Evolutionary conservation across 2,329 filamentous ascomycete genomes (phyloP), one percentile per base, ranked within the genome.

Genomic region (Ceratocystis lukuohia): DNA sequence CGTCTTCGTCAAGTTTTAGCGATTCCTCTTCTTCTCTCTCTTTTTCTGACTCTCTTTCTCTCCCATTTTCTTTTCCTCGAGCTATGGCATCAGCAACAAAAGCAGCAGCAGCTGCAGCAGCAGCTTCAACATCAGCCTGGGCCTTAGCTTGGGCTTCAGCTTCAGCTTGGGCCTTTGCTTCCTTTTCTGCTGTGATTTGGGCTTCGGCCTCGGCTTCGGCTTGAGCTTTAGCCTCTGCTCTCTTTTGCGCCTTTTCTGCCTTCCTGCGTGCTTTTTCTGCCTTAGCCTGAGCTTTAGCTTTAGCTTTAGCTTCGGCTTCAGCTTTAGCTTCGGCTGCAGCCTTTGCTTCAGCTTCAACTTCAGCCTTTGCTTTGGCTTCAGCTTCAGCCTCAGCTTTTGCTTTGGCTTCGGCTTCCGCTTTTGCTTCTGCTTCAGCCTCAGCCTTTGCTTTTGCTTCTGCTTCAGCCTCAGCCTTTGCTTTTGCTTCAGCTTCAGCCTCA

Each of bases 1-100:
- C 22, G 28, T 64, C 45, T 37, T 64, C 45, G 45, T 64, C 41
- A 20, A 37, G 45, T 1, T 33, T 50, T 50, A 37, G 25, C 5
- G 22, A 64, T 12, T 64, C 62, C 17, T 64, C 62, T 33, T 64
- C n/a, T 41, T 64, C 37, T 41, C 37, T 41, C 10, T 41, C 22
- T 6, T 17, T 17, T 6, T 22, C 17, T 15, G 61, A 7, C 61
- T 62, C 17, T 20, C 25, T 46, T 61, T 61, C 57, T 22, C 44
- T 15, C 5, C 12, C 33, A 10, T 30, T 12, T 37, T 41, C 3
- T 41, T 41, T 15, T 15, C 10, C 37, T 41, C 12, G 37, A 41
- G 37, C 37, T 12, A 4, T 41, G 37, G 12, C 37, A 41, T 41
- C 37, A 41, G 37, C 10, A 12, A 41, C 37, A 41, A 41, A 25